Percentiles rank a stretch among this genome's conserved stretches.
These are phyloP conservation scores for Psilocybe cubensis DNA, from an alignment of 768 basidiomycete genomes.

Conservation along the genomic window DNA sequence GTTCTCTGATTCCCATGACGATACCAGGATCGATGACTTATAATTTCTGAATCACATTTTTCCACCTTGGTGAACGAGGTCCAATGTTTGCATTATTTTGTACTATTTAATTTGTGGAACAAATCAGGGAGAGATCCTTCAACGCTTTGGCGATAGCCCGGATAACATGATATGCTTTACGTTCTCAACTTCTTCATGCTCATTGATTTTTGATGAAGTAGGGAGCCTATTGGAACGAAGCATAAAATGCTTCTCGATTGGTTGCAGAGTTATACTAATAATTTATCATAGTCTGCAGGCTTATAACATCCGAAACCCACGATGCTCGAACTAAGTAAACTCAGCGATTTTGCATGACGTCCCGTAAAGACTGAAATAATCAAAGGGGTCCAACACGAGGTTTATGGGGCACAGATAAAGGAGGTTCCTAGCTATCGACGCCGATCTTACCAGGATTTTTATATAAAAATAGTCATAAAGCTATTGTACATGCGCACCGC, in stretches of 20 bases:
- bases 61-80: neutral
- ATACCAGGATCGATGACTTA: conserved; percentile 5
- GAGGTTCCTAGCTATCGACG: conserved; percentile 5
- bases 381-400: conserved; percentile 25
- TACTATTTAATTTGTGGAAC: neutral
- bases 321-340: conserved; percentile 9
- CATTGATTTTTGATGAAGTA: neutral
- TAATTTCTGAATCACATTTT: neutral
- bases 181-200: neutral
- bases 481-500: neutral
- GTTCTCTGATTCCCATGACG: neutral
- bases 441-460: conserved; percentile 9
- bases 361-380: neutral
- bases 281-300: neutral
- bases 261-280: neutral
- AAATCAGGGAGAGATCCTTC: neutral
- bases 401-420: conserved; percentile 32
- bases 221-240: neutral
- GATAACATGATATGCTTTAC: neutral
- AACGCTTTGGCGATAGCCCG: neutral
- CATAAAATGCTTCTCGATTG: neutral
- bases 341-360: conserved; percentile 18
- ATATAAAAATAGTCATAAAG: conserved; percentile 2
- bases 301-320: neutral
- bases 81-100: neutral